Percentiles rank a stretch among this genome's conserved stretches.
These are phyloP conservation scores for Phytophthora lateralis DNA, from an alignment of 352 stramenopile species.

Conservation along the genomic window DNA sequence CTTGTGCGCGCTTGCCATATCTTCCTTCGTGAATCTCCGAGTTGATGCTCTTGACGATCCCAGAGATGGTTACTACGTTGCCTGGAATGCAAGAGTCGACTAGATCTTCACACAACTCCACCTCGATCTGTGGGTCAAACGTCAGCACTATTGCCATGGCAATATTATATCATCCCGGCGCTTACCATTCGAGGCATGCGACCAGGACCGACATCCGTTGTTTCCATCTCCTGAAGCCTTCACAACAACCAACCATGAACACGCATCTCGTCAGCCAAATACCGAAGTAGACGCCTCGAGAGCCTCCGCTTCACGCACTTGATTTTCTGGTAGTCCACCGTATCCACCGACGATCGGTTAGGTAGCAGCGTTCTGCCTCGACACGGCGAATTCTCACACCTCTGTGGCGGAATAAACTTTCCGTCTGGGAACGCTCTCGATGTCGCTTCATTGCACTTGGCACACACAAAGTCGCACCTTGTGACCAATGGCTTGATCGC, in stretches of 20 bases:
- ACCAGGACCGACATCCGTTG: slow-evolving; percentile 84
- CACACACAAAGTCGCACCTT: slow-evolving; percentile 88
- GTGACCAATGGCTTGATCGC: slow-evolving; percentile 86
- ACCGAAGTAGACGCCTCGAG: not conserved
- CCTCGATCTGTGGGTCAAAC: slow-evolving; percentile 64
- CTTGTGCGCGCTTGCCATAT: slow-evolving; percentile 90
- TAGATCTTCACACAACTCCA: slow-evolving; percentile 91
- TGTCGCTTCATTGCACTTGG: slow-evolving; percentile 79
- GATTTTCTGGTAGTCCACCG: slow-evolving; percentile 91
- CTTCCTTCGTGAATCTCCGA: slow-evolving; percentile 90
- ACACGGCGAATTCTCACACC: slow-evolving; percentile 70
- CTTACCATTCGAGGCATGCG: slow-evolving; percentile 85
- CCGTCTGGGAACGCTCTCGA: slow-evolving; percentile 76
- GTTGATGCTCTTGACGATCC: slow-evolving; percentile 95
- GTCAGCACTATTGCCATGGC: not conserved
- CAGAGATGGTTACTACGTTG: slow-evolving; percentile 94
- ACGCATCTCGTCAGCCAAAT: slow-evolving; percentile 43
- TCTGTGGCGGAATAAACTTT: slow-evolving; percentile 72
- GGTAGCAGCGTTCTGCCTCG: slow-evolving; percentile 73
- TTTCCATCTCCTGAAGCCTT: slow-evolving; percentile 92
- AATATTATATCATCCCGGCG: not conserved
- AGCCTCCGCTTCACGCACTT: slow-evolving; percentile 49
- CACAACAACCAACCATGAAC: slow-evolving; percentile 30
- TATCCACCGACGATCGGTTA: slow-evolving; percentile 84
- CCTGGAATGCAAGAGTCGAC: slow-evolving; percentile 96